Evolutionary conservation across 345 rosid species (phyloP), one percentile per base, ranked within the genome.

Genomic region (Linum lewisii): DNA sequence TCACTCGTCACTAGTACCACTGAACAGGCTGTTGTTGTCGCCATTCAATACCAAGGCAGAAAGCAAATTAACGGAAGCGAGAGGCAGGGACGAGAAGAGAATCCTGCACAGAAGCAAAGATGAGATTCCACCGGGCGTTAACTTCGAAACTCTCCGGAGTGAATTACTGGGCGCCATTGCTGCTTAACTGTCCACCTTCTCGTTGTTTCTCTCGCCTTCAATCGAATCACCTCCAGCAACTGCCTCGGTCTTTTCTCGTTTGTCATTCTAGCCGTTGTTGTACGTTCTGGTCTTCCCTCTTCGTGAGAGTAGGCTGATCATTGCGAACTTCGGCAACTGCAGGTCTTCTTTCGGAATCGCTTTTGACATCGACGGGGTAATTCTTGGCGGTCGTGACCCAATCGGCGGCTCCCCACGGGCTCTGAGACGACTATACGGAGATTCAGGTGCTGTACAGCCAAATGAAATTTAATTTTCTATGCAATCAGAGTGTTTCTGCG

Each of bases 351-450:
- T 77, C 24, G 80, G 82, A 66, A 72, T 80, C 10, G 80, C 82
- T 11, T 77, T 80, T 51, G 84, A 77, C 47, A 66, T 80, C 18
- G 80, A 80, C 19, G 82, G 84, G 29, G 84, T 80, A 45, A 70
- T 80, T 53, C 80, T 80, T 57, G 73, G 71, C 13, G 80, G 80
- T 29, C 55, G 67, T 20, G 66, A 56, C 53, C 80, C 80, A 37
- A 54, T 77, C 44, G 84, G 80, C 32, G 80, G 78, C 66, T 80
- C 80, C 7, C 67, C 77, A 34, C 71, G 54, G 51, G 77, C 78
- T 75, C 29, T 80, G 55, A 70, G 61, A 42, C 68, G 76, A 73
- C 66, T 80, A 63, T 71, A 68, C 26, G 50, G 36, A 26, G 54
- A 68, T 63, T 63, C 72, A 58, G 80, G 80, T 77, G 56, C 22